Base-by-base conservation (phyloP, 352 stramenopile genomes). In the Pythium angustatum region DNA sequence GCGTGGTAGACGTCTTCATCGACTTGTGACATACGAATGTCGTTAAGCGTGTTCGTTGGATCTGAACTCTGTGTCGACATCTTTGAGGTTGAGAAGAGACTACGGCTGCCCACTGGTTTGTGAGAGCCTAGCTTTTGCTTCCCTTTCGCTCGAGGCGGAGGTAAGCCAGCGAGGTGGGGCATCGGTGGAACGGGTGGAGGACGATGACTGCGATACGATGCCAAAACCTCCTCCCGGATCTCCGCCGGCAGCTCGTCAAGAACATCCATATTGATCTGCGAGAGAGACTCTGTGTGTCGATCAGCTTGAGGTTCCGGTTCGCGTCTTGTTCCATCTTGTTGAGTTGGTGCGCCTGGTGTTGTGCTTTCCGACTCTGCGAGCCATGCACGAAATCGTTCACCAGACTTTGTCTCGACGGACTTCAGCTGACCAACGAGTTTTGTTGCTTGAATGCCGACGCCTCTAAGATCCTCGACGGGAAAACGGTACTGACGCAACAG, bases 21-120 rank as follows among this genome's bases (percentile, higher is more conserved):
- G 4, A 95, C 77, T 75, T 94, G 87, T 5, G 87, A 95, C 60
- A 92, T 74, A 12, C 67, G 74, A 52, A 92, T 84, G 34, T 91
- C 81, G 56, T 94, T 74, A 5, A 94, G 63, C 2, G 78, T 68
- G 24, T 80, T 38, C 4, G 10, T 22, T 24, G 22, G 10, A 44
- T 62, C 34, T 3, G 28, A 12, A 38, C 11, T 19, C 15, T 40
- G 12, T 38, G 36, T 31, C 49, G 19, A 22, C 21, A 21, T 24
- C 60, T 48, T 72, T 72, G 9, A 63, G 38, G 59, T 28, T 21
- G 22, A 2, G 43, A 58, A 58, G 52, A 62, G 21, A 2, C 9
- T 33, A 9, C 52, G 52, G 41, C 41, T 49, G 10, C 22, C 44
- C 27, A 53, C 12, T 9, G 47, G 24, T 41, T 21, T 54, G 12